Percentiles rank a stretch among this genome's conserved stretches.
phyloP scores from a whole-genome alignment of 192 early-diverging fungal genomes.

The Polychytrium aggregatum region DNA sequence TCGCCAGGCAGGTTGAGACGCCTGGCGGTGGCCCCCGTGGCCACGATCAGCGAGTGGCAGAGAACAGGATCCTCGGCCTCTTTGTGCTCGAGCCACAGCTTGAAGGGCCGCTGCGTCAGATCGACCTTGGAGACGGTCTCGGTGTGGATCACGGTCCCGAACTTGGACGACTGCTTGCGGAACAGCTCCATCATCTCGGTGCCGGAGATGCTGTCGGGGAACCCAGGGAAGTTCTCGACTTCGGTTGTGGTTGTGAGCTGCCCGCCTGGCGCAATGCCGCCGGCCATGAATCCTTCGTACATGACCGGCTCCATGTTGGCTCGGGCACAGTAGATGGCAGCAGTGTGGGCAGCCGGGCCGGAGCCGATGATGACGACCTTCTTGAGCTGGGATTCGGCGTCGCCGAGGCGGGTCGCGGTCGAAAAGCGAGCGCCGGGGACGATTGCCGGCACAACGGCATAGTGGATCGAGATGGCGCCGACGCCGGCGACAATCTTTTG shows the following conservation, averaged over 20 bases:
- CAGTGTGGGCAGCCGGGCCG: conserved; percentile 90
- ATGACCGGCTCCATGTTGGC: conserved; percentile 82
- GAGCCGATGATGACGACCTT: conserved; percentile 68
- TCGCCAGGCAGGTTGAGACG: conserved; percentile 62
- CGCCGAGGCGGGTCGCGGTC: too few relatives aligned
- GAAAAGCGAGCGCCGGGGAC: too few relatives aligned
- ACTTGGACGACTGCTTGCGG: conserved; percentile 71
- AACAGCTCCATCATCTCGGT: conserved; percentile 76
- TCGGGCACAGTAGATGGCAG: conserved; percentile 87
- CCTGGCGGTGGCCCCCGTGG: conserved; percentile 94
- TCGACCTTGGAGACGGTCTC: conserved; percentile 89
- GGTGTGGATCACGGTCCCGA: conserved; percentile 78
- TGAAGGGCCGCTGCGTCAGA: conserved; percentile 66
- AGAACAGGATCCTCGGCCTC: conserved; percentile 54
- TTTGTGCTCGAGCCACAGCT: conserved; percentile 75
- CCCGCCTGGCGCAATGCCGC: conserved; percentile 56
- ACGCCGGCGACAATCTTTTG: too few relatives aligned
- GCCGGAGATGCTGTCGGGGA: conserved; percentile 84
- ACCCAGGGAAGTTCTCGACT: conserved; percentile 82
- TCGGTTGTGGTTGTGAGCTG: conserved; percentile 87
- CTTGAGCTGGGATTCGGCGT: too few relatives aligned
- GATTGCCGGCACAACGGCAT: too few relatives aligned
- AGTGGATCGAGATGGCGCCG: too few relatives aligned
- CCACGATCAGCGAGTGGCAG: conserved; percentile 72
- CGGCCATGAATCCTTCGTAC: conserved; percentile 92